Base-by-base conservation (phyloP, 2,329 filamentous ascomycete species). In the Fusarium setosum region DNA sequence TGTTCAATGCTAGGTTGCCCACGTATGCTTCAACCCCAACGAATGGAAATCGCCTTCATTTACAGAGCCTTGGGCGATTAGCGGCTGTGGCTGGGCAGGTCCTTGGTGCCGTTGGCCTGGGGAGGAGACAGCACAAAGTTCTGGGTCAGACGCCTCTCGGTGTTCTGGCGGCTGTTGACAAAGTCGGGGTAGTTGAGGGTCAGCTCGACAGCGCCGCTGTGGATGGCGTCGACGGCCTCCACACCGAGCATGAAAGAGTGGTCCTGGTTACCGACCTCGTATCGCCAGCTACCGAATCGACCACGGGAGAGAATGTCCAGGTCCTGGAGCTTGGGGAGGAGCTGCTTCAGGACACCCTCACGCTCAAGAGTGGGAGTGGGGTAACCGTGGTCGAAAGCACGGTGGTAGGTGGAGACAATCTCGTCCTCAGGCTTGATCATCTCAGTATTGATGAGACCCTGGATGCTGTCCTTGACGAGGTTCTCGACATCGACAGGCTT, bases 191-290 rank as follows among this genome's bases (percentile, higher is more conserved):
- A 96, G 87, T 97, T 97, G 77, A 97, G 88, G 29, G 94, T 97
- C 75, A 97, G 83, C 86, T 97, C 94, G 42, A 94, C 92, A 34
- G 92, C 90, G 70, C 94, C 94, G 79, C 91, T 94, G 80, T 94
- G 88, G 75, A 97, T 93, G 83, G 93, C 89, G 82, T 97, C 94
- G 35, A 89, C 94, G 47, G 94, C 94, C 83, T 97, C 94, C 18
- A 97, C 94, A 77, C 94, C 94, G 65, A 97, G 85, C 94, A 97
- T 97, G 82, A 97, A 97, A 23, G 92, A 95, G 86, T 97, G 94
- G 81, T 97, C 94, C 86, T 97, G 94, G 87, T 97, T 97, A 76
- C 93, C 94, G 69, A 89, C 92, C 82, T 99, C 96, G 84, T 99
- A 99, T 77, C 93, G 88, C 96, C 96, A 99, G 85, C 91, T 95